Conservation (phyloP, 2,329 filamentous ascomycete genomes). For the Fusarium sp. region DNA sequence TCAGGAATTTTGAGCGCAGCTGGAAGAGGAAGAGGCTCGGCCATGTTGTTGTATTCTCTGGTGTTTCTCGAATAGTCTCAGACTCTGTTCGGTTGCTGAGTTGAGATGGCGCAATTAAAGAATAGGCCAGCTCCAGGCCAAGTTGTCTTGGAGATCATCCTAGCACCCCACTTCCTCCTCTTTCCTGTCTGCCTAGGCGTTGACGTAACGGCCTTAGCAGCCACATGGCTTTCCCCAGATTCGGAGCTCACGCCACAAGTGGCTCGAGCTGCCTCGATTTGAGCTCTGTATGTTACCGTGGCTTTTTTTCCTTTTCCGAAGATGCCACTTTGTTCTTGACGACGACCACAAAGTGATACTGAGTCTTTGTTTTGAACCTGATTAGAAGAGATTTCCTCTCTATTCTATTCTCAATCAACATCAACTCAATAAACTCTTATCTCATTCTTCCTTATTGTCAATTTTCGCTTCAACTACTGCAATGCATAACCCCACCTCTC, state of each 20-base stretch:
- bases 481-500: slow-evolving; percentile 69
- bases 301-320: slow-evolving; percentile 53
- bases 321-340: slow-evolving; percentile 49
- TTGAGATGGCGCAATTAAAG: slow-evolving; percentile 36
- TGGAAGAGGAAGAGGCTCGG: slow-evolving; percentile 62
- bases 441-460: background rate
- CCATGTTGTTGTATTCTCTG: slow-evolving; percentile 68
- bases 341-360: slow-evolving; percentile 20
- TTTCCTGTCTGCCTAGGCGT: slow-evolving; percentile 19
- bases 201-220: slow-evolving; percentile 40
- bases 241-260: slow-evolving; percentile 43
- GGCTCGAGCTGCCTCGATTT: slow-evolving; percentile 44
- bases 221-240: slow-evolving; percentile 36
- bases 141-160: slow-evolving; percentile 30
- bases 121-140: slow-evolving; percentile 12
- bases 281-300: slow-evolving; percentile 48
- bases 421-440: background rate
- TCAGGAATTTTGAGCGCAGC: slow-evolving; percentile 80
- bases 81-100: background rate
- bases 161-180: slow-evolving; percentile 36
- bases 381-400: slow-evolving; percentile 18
- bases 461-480: slow-evolving; percentile 33
- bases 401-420: background rate
- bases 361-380: slow-evolving; percentile 20
- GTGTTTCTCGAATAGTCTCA: background rate